Conservation (phyloP, 208 protist genomes). For the Leishmania major region DNA sequence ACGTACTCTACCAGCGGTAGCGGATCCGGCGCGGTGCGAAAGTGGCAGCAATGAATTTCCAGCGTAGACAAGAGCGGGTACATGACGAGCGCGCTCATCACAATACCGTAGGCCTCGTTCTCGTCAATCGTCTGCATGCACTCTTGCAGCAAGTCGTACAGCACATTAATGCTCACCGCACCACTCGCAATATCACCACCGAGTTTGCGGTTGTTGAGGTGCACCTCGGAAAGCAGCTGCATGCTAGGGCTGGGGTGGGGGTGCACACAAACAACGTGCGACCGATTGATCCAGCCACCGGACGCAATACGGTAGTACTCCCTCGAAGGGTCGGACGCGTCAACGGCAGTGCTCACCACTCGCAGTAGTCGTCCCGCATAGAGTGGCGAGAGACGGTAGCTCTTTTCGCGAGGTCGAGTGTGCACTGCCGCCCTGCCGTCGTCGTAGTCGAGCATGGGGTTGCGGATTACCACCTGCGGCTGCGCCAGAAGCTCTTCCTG, state of each 20-base stretch:
- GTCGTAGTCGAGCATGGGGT: constrained; percentile 54
- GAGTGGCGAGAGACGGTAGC: constrained; percentile 67
- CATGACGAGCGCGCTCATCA: constrained; percentile 70
- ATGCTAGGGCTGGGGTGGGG: constrained; percentile 32
- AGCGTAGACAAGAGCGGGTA: constrained; percentile 53
- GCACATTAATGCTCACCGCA: constrained; percentile 20
- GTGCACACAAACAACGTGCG: constrained; percentile 66
- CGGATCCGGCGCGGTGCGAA: constrained; percentile 16
- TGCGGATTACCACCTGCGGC: constrained; percentile 73
- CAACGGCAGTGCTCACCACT: constrained; percentile 65
- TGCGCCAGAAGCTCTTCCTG: constrained; percentile 61
- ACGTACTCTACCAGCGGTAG: constrained; percentile 51
- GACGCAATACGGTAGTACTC: constrained; percentile 72
- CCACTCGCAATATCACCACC: constrained; percentile 25
- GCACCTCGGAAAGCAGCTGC: constrained; percentile 31
- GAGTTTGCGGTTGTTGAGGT: constrained; percentile 28
- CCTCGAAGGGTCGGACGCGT: constrained; percentile 38
- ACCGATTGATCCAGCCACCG: constrained; percentile 77
- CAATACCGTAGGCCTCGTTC: constrained; percentile 62
- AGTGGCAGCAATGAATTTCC: constrained; percentile 19
- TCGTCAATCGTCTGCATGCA: constrained; percentile 74
- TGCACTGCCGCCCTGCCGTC: constrained; percentile 49
- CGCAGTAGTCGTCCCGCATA: constrained; percentile 66
- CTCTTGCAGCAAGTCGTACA: constrained; percentile 53
- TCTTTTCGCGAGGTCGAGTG: constrained; percentile 58